Evolutionary conservation across 345 rosid species (phyloP).

Genomic region (Carallia brachiata): DNA sequence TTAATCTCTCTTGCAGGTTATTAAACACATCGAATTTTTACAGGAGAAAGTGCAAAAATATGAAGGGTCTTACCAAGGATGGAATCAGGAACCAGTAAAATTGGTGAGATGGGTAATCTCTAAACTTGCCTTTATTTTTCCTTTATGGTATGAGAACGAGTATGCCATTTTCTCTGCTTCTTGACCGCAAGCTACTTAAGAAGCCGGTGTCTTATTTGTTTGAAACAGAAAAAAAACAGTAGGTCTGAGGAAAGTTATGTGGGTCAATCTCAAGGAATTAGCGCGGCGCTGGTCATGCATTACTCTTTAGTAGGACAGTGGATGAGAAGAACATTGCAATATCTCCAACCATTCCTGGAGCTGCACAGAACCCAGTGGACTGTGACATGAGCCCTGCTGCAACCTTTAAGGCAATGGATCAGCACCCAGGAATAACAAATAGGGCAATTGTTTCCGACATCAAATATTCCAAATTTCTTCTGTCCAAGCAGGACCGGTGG

Average conservation of each 20-base stretch:
- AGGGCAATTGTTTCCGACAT: constrained; percentile 50
- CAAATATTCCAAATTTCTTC: constrained; percentile 53
- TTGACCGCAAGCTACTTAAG: background rate
- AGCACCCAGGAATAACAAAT: constrained; percentile 32
- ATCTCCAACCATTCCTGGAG: constrained; percentile 41
- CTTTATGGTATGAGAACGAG: background rate
- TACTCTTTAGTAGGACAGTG: constrained; percentile 45
- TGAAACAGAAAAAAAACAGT: constrained; percentile 52
- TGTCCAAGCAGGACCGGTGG: constrained; percentile 38
- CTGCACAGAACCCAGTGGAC: constrained; percentile 38
- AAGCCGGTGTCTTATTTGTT: constrained; percentile 9
- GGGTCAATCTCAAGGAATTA: constrained; percentile 38
- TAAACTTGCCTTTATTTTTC: constrained; percentile 7
- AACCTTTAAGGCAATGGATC: constrained; percentile 44
- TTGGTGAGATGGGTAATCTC: constrained; percentile 67
- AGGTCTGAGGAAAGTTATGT: constrained; percentile 45
- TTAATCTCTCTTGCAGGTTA: constrained; percentile 54
- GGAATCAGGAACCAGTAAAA: constrained; percentile 70
- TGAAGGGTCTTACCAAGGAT: constrained; percentile 67
- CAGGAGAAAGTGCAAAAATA: constrained; percentile 74
- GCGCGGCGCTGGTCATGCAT: constrained; percentile 35
- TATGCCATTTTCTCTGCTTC: background rate
- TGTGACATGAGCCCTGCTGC: constrained; percentile 36
- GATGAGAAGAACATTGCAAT: constrained; percentile 51
- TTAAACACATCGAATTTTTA: constrained; percentile 86